These are phyloP conservation scores for Amanita brunnescens DNA, from an alignment of 768 basidiomycete genomes.

Conservation along the genomic window DNA sequence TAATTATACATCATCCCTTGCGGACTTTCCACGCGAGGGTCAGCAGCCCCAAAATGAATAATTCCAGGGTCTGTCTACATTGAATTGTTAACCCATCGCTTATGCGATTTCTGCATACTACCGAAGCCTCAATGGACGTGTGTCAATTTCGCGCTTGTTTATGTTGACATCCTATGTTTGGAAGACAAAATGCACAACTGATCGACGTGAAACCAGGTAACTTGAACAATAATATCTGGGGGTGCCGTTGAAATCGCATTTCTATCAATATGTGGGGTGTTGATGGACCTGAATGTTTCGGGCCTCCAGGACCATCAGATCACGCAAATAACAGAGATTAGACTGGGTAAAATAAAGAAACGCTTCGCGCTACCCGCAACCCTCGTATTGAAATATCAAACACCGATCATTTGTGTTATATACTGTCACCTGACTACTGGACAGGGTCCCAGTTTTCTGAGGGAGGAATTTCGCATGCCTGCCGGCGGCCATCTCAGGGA, in stretches of 20 bases:
- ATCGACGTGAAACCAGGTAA: no score
- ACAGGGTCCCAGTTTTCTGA: neutral
- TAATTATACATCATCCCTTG: neutral
- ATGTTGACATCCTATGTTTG: neutral
- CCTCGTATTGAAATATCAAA: neutral
- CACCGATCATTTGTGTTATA: neutral
- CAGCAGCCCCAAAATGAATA: neutral
- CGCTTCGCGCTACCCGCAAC: neutral
- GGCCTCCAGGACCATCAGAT: neutral
- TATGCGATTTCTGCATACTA: no score
- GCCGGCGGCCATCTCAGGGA: neutral
- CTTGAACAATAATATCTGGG: no score
- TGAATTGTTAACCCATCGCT: no score
- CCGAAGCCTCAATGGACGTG: no score
- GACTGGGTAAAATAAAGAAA: neutral
- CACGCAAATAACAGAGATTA: neutral
- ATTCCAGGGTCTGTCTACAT: neutral
- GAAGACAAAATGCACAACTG: neutral
- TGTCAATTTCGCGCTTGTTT: neutral
- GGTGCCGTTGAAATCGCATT: no score
- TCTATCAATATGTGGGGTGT: no score
- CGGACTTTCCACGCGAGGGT: neutral
- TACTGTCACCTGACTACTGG: neutral
- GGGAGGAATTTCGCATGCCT: neutral
- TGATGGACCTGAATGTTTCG: no score